Evolutionary conservation across 2,329 filamentous ascomycete species (phyloP).

Genomic region (Phyllosticta capitalensis): DNA sequence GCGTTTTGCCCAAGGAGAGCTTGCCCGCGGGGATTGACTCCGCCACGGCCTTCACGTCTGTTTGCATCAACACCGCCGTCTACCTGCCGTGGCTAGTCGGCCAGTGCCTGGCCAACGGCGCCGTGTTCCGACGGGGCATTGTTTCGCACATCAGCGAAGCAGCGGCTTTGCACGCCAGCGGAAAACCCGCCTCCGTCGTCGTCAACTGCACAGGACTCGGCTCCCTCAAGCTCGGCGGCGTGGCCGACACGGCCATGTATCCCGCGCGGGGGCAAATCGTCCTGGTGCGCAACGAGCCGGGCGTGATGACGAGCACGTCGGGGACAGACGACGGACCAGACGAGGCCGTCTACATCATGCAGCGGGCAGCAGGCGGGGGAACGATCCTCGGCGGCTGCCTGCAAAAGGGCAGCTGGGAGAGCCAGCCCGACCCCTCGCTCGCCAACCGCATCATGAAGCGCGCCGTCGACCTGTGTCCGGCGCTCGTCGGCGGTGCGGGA

Average conservation of each 20-base stretch:
- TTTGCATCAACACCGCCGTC: conserved; percentile 84
- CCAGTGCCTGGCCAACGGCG: conserved; percentile 66
- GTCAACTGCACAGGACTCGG: conserved; percentile 80
- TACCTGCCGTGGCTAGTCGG: conserved; percentile 81
- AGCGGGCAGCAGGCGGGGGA: conserved; percentile 66
- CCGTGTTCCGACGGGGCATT: conserved; percentile 41
- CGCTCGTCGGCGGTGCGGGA: conserved; percentile 52
- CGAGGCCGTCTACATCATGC: conserved; percentile 75
- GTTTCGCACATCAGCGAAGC: conserved; percentile 65
- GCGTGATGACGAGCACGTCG: conserved; percentile 59
- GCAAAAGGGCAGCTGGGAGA: conserved; percentile 70
- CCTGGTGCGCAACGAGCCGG: conserved; percentile 68
- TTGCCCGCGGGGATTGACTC: conserved; percentile 59
- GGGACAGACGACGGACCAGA: conserved; percentile 64
- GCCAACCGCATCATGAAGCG: conserved; percentile 77
- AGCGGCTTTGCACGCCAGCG: conserved; percentile 47
- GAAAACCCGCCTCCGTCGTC: conserved; percentile 54
- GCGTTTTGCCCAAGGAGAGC: conserved; percentile 44
- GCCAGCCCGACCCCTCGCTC: conserved; percentile 67
- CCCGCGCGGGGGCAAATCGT: conserved; percentile 79
- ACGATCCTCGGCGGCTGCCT: conserved; percentile 82
- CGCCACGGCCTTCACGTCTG: conserved; percentile 67
- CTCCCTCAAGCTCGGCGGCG: conserved; percentile 67
- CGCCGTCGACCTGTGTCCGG: conserved; percentile 54
- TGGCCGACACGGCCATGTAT: conserved; percentile 62